Conservation (phyloP, 495 filamentous ascomycete species). For the Penicillium silybi region DNA sequence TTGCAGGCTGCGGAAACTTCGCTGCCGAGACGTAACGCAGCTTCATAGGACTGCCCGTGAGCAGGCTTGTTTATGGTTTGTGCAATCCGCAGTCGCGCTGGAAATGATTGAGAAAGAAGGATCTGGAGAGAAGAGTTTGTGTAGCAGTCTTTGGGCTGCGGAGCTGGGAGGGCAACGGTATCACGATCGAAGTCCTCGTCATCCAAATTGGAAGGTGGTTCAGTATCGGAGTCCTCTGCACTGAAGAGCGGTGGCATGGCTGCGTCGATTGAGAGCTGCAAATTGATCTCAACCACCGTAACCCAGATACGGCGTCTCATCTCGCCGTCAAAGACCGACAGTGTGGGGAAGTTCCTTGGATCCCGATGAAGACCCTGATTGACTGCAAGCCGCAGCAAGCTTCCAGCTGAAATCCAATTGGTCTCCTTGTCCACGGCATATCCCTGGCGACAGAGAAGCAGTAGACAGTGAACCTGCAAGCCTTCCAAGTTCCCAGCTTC, state of each 20-base stretch:
- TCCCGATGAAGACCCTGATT: slow-evolving; percentile 53
- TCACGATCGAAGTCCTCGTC: slow-evolving; percentile 48
- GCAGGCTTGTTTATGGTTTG: slow-evolving; percentile 39
- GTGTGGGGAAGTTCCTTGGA: slow-evolving; percentile 41
- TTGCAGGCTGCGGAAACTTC: slow-evolving; percentile 30
- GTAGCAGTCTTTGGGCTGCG: slow-evolving; percentile 27
- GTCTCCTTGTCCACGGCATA: slow-evolving; percentile 36
- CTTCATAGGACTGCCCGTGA: slow-evolving; percentile 38
- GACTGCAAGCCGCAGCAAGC: slow-evolving; percentile 46
- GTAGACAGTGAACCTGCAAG: slow-evolving; percentile 48
- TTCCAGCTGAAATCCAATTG: slow-evolving; percentile 49
- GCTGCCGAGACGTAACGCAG: slow-evolving; percentile 32
- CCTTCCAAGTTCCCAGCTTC: slow-evolving; percentile 37
- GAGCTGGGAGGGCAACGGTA: slow-evolving; percentile 15
- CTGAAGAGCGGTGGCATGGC: slow-evolving; percentile 48
- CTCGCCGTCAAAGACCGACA: slow-evolving; percentile 46
- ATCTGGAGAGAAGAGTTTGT: slow-evolving; percentile 50
- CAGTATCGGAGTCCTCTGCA: slow-evolving; percentile 48
- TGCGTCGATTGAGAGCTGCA: slow-evolving; percentile 48
- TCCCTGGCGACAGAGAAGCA: slow-evolving; percentile 46
- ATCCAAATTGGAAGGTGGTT: slow-evolving; percentile 46
- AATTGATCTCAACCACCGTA: slow-evolving; percentile 50
- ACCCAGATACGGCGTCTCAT: slow-evolving; percentile 54
- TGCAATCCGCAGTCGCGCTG: slow-evolving; percentile 36
- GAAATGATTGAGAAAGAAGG: slow-evolving; percentile 36